Evolutionary conservation across 805 yeast genomes (phyloP), one percentile per base, ranked within the genome.

Genomic region (Blastobotrys robertii): DNA sequence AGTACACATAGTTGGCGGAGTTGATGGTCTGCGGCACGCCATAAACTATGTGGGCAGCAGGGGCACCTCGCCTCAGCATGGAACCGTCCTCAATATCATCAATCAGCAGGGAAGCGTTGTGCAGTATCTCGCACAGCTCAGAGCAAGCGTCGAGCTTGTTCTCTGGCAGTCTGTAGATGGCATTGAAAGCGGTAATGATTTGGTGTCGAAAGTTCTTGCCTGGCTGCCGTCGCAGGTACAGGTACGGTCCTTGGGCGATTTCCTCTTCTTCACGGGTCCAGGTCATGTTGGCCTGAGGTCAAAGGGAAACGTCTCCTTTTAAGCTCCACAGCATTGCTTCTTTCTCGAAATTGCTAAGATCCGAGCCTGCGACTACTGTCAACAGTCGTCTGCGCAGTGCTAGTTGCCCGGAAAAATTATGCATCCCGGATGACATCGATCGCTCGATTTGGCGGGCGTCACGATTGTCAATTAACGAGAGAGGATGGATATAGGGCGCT

Each of bases 1-100:
- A 84, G 59, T 86, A 82, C 77, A 83, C 81, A 58, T 81, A 77
- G 59, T 84, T 84, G 2, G 94, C 84, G 42, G 87, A 72, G 56
- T 88, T 88, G 44, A 90, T 76, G 2, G 95, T 83, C 54, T 76
- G 74, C 0, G 95, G 86, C 0, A 71, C 60, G 0, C 97, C 97
- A 57, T 65, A 88, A n/a, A 81, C 69, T 39, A 74, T 60, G 58
- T 88, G 96, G 0, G 95, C 84, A 3, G 84, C 78, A 0, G 87
- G 86, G 31, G 67, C 60, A 1, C 96, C 96, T 34, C 97, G 62
- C 50, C 97, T 68, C 36, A 77, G 64, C 15, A 61, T 63, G 0
- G 94, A 81, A 34, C 63, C 67, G 58, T 88, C 97, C 57, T 88
- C 97, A 22, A 88, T 82, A 55, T 88, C 97, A 59, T 88, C 97